These are phyloP conservation scores for Exophiala calicioides DNA, from an alignment of 2,329 filamentous ascomycete genomes.

Conservation along the genomic window DNA sequence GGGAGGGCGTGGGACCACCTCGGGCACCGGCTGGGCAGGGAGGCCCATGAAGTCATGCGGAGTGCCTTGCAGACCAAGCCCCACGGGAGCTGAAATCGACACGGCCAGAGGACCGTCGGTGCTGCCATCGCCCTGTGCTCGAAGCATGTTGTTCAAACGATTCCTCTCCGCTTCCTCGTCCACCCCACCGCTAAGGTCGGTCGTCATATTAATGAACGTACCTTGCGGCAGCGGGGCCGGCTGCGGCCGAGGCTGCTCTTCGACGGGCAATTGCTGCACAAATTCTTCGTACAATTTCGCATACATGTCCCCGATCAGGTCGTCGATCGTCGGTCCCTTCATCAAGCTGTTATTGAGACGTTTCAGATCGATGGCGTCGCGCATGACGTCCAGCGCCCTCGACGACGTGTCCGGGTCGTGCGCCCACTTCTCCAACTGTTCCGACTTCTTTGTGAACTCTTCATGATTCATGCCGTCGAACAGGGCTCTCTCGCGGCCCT, in stretches of 20 bases:
- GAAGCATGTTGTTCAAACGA: conserved; percentile 50
- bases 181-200: conserved; percentile 39
- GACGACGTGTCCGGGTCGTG: conserved; percentile 50
- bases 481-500: conserved; percentile 64
- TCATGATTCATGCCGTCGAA: conserved; percentile 67
- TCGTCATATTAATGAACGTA: conserved; percentile 37
- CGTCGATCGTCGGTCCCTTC: conserved; percentile 83
- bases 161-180: conserved; percentile 51
- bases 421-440: conserved; percentile 61
- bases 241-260: conserved; percentile 22
- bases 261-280: conserved; percentile 45
- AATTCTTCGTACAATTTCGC: conserved; percentile 71
- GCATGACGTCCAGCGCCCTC: conserved; percentile 61
- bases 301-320: conserved; percentile 90
- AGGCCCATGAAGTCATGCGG: conserved; percentile 7
- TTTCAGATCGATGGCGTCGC: conserved; percentile 69
- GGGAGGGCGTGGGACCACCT: conserved; percentile 17
- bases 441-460: conserved; percentile 62
- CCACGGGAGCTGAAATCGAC: conserved; percentile 21
- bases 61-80: conserved; percentile 29
- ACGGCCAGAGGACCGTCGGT: conserved; percentile 21
- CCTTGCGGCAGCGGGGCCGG: conserved; percentile 21
- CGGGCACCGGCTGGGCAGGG: conserved; percentile 10
- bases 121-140: conserved; percentile 34
- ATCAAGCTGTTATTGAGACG: conserved; percentile 83